These are phyloP conservation scores for Jacaranda mimosifolia DNA, from an alignment of 257 asterid genomes.

Conservation along the genomic window DNA sequence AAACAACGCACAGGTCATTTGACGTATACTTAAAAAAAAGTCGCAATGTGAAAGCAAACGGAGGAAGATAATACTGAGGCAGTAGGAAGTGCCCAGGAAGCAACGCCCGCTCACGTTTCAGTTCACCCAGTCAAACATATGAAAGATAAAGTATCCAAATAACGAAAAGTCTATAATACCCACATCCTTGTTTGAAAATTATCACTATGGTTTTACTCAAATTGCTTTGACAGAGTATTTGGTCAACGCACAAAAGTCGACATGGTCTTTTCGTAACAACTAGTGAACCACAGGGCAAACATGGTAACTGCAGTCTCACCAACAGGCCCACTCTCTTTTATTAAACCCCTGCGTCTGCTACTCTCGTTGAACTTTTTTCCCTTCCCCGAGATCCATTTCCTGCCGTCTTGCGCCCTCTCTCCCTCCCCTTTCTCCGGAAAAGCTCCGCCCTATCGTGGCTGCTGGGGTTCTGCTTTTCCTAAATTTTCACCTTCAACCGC, in stretches of 20 bases:
- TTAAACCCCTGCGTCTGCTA: conserved; percentile 16
- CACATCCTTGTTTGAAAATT: background rate
- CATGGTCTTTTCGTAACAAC: conserved; percentile 12
- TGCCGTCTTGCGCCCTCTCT: conserved; percentile 18
- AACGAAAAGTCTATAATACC: conserved; percentile 24
- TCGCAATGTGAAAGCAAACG: conserved; percentile 37
- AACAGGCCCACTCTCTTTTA: conserved; percentile 17
- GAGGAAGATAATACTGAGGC: background rate
- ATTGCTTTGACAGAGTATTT: too few species aligned
- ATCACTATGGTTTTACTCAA: background rate
- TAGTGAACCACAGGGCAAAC: background rate
- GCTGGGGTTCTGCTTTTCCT: conserved; percentile 41
- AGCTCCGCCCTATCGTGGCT: conserved; percentile 43
- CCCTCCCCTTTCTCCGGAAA: conserved; percentile 10
- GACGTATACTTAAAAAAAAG: too few species aligned
- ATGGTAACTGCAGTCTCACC: background rate
- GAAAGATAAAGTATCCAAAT: background rate
- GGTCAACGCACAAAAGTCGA: too few species aligned
- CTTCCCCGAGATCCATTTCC: background rate
- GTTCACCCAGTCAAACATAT: background rate
- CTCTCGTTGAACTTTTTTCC: conserved; percentile 9
- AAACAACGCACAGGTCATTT: too few species aligned
- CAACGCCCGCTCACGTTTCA: background rate
- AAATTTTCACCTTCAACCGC: background rate
- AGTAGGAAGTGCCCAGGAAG: conserved; percentile 32